Evolutionary conservation across 176 grass and related monocot species (phyloP), one percentile per base, ranked within the genome.

Genomic region (Elymus sibiricus): DNA sequence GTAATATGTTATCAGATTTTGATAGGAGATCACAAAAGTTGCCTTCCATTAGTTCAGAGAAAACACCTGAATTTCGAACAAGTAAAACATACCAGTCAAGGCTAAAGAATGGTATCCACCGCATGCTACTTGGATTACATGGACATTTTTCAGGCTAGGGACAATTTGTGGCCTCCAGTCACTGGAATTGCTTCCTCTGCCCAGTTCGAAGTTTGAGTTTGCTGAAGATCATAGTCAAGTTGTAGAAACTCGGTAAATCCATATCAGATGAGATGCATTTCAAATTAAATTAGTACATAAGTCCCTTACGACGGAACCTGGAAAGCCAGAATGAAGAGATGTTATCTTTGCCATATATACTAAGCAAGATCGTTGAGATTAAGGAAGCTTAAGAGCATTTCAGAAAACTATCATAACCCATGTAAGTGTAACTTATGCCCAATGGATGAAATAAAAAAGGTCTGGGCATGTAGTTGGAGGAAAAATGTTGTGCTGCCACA

Each of bases 101-200:
- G 97, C 97, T 84, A 99, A 91, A 78, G 97, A 94, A 87, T 99
- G 94, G 76, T 99, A 99, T 90, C 97, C 94, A 77, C 94, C 94
- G 22, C 90, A 87, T 55, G 94, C 88, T 91, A 99, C 86, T 85
- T 99, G 97, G 80, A 94, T 63, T 47, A 96, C 78, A 67, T 11
- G 51, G 80, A 75, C 56, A 84, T 81, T 90, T 88, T 94, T 87
- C 58, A 99, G 75, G 19, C 82, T 92, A 61, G 90, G 85, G 58
- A 99, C 60, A 84, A 86, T 80, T 60, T 94, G 85, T 65, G 97
- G 97, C 79, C 79, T 99, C 97, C 97, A 98, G 89, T 96, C 97
- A 84, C 88, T 88, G 38, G 80, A 86, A 90, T 72, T 93, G 77
- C 90, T 90, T 76, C 92, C 94, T 89, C 97, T 94, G 62, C 94